Conservation (phyloP, 192 early-diverging fungal genomes). For the Coemansia sp. region DNA sequence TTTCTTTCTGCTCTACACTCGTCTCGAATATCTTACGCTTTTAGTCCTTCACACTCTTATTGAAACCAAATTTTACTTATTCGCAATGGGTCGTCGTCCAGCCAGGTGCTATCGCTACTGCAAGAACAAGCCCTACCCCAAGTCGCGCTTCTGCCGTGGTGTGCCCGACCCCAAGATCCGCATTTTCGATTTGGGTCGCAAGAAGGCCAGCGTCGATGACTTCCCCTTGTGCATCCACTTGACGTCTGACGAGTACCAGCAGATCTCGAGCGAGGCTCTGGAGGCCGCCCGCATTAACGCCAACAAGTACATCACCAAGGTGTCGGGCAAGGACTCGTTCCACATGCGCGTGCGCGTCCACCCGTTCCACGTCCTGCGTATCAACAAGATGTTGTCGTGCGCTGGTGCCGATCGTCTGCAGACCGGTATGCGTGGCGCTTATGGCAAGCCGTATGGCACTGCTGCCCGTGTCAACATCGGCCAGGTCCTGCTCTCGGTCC, state of each 20-base stretch:
- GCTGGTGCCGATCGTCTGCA: conserved; percentile 99
- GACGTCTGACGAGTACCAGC: conserved; percentile 96
- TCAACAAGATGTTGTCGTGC: conserved; percentile 99
- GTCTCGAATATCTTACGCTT: neutral
- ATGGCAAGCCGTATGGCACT: conserved; percentile 91
- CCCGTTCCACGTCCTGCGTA: conserved; percentile 98
- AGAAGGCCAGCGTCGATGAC: conserved; percentile 96
- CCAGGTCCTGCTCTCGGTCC: conserved; percentile 94
- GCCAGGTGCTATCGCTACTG: conserved; percentile 98
- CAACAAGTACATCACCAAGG: conserved; percentile 99
- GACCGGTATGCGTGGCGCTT: conserved; percentile 99
- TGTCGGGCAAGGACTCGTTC: conserved; percentile 97
- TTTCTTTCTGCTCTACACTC: neutral
- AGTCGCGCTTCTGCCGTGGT: conserved; percentile 98
- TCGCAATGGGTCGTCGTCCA: conserved; percentile 96
- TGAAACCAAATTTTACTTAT: neutral
- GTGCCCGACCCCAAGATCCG: conserved; percentile 98
- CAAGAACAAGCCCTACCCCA: conserved; percentile 99
- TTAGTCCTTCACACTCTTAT: neutral
- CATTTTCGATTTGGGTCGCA: conserved; percentile 95
- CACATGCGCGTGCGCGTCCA: conserved; percentile 98
- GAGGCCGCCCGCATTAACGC: conserved; percentile 97
- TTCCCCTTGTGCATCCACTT: conserved; percentile 97
- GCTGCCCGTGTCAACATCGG: conserved; percentile 99
- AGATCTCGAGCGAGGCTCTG: conserved; percentile 97